These are phyloP conservation scores for Pythium utonaiense DNA, from an alignment of 352 stramenopile species.

Conservation along the genomic window DNA sequence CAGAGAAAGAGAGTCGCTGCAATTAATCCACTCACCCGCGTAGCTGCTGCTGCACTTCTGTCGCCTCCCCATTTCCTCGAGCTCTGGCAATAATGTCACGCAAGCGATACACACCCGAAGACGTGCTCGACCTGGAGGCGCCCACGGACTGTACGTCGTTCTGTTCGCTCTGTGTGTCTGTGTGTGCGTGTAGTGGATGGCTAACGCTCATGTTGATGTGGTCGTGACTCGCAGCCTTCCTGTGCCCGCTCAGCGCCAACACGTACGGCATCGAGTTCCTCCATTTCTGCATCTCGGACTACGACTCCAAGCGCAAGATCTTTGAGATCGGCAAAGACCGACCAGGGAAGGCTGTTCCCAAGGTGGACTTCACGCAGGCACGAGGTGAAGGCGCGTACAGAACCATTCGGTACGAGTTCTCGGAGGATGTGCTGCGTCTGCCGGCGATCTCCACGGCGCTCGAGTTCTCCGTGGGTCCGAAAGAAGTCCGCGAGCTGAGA, in stretches of 20 bases:
- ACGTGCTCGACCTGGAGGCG: slow-evolving; percentile 76
- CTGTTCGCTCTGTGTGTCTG: too few species aligned
- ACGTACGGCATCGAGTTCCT: slow-evolving; percentile 95
- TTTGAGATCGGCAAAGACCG: slow-evolving; percentile 90
- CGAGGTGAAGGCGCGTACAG: slow-evolving; percentile 88
- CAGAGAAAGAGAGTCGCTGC: too few species aligned
- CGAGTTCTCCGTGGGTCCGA: slow-evolving; percentile 90
- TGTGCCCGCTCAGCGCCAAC: slow-evolving; percentile 93
- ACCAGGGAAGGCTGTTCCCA: slow-evolving; percentile 63
- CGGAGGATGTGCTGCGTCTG: slow-evolving; percentile 89
- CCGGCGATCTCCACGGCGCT: slow-evolving; percentile 88
- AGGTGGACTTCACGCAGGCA: slow-evolving; percentile 81
- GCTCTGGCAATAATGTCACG: slow-evolving; percentile 46
- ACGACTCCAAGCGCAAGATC: slow-evolving; percentile 92
- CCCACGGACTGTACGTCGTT: slow-evolving; percentile 61
- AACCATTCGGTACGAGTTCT: slow-evolving; percentile 95
- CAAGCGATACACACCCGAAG: slow-evolving; percentile 79
- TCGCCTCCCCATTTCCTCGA: too few species aligned
- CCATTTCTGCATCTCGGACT: slow-evolving; percentile 94
- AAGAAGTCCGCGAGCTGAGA: slow-evolving; percentile 88
- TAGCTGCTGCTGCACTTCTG: too few species aligned
- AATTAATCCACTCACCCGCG: too few species aligned
- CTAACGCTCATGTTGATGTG: too few species aligned
- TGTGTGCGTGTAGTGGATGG: too few species aligned
- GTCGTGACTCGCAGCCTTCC: slow-evolving; percentile 70